Percentiles rank a stretch among this genome's conserved stretches.
Conservation (phyloP, 2,329 filamentous ascomycete species). For the Cordyceps pruinosa region DNA sequence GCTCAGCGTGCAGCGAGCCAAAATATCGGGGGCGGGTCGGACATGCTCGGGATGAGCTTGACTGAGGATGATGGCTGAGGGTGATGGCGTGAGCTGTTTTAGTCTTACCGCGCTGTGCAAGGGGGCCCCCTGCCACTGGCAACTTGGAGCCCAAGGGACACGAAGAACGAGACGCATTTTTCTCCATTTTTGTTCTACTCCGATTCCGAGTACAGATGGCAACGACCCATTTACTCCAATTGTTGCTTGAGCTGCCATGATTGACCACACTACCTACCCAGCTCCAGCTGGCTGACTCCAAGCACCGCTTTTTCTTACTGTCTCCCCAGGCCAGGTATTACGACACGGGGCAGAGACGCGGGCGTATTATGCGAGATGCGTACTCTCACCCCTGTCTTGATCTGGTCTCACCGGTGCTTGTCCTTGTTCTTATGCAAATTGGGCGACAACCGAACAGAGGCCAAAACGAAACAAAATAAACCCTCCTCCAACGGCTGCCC, state of each 20-base stretch:
- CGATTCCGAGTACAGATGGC: background rate
- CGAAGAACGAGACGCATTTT: too few species aligned
- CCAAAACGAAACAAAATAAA: background rate
- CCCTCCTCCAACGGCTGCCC: too few species aligned
- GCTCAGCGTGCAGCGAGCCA: background rate
- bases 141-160: background rate
- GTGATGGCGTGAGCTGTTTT: constrained; percentile 10
- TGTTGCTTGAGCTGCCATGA: too few species aligned
- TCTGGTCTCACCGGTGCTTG: background rate
- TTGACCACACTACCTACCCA: too few species aligned
- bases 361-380: constrained; percentile 9
- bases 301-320: constrained; percentile 12
- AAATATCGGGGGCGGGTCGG: constrained; percentile 13
- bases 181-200: too few species aligned
- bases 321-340: constrained; percentile 6
- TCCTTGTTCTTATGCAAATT: background rate
- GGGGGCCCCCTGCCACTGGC: background rate
- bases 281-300: constrained; percentile 7
- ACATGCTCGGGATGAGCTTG: constrained; percentile 9
- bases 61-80: background rate
- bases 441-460: background rate
- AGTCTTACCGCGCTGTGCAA: background rate
- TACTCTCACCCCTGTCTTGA: background rate
- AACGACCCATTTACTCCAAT: background rate
- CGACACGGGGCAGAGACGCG: background rate